Base-by-base conservation (phyloP, 495 filamentous ascomycete species). In the Tuber melanosporum region DNA sequence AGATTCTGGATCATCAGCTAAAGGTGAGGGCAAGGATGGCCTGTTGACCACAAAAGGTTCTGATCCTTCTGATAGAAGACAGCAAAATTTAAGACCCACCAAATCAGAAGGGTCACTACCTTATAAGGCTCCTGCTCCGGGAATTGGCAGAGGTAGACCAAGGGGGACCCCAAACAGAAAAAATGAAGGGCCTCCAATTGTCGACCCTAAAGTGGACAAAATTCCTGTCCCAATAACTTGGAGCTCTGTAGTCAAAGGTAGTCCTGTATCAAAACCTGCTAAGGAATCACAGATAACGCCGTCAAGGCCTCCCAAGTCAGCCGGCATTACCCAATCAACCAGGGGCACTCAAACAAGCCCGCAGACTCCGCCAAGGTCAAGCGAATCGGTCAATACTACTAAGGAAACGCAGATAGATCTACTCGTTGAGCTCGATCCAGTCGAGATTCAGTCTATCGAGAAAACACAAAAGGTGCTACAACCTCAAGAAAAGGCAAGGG, bases 221-320 rank as follows among this genome's bases (percentile, higher is more conserved):
- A 15, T 26, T 26, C 57, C 57, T 17, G 10, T n/a, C 14, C 57
- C 57, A 66, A 26, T 66, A 36, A 66, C 57, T 36, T 66, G 57
- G 57, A 66, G 57, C 26, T 66, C 57, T 32, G 26, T 66, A 66
- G 57, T 66, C 57, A 66, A 66, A 66, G 57, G 57, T 66, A 66
- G 57, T 5, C 26, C 57, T 66, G 14, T 36, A 66, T 66, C 57
- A 66, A 66, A 66, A 17, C 57, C 57, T 66, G 57, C 57, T 66
- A 66, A 66, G 57, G 57, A 66, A 66, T 66, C 57, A 66, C 57
- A 66, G 57, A 66, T 66, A 66, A 66, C 26, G 57, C 57, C 26
- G 26, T 36, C 57, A 66, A 66, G 32, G 10, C 26, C 57, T 36
- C 26, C 57, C 12, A 66, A 66, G 57, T 8, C 57, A 36, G 15